Conservation (phyloP, 306 rosid species). For the Ormosia emarginata region DNA sequence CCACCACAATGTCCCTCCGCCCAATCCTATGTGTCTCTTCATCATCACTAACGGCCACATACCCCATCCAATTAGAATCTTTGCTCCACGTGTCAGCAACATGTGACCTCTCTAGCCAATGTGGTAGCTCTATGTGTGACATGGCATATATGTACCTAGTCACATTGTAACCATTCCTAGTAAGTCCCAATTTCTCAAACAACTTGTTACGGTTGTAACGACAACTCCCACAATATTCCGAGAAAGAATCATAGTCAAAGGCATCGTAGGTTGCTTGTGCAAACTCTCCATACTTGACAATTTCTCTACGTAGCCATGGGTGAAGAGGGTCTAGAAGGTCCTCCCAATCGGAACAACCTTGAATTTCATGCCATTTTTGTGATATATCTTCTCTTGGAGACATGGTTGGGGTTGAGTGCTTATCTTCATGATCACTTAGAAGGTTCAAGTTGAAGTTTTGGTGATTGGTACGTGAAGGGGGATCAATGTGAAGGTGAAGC, state of each 20-base stretch:
- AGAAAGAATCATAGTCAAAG: constrained; percentile 56
- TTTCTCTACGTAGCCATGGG: constrained; percentile 55
- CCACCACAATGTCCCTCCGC: constrained; percentile 54
- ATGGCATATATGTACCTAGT: constrained; percentile 59
- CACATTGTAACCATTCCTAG: constrained; percentile 40
- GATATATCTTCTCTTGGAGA: constrained; percentile 61
- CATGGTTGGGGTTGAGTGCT: constrained; percentile 44
- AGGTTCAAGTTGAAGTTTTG: background rate
- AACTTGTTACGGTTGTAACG: constrained; percentile 41
- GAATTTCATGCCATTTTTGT: constrained; percentile 50
- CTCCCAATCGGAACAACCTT: constrained; percentile 48
- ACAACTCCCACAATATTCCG: constrained; percentile 64
- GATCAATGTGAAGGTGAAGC: constrained; percentile 44
- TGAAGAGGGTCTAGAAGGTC: constrained; percentile 52
- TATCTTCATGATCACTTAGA: constrained; percentile 6
- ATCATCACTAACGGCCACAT: constrained; percentile 49
- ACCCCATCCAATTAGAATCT: constrained; percentile 77
- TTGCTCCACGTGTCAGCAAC: constrained; percentile 55
- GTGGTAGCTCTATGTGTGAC: constrained; percentile 54
- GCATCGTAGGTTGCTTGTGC: constrained; percentile 75
- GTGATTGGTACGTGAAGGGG: constrained; percentile 16
- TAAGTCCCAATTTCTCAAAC: constrained; percentile 39
- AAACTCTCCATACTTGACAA: constrained; percentile 72
- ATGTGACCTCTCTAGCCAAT: constrained; percentile 58
- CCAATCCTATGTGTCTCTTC: constrained; percentile 56